Evolutionary conservation across 768 basidiomycete species (phyloP).

Genomic region (Inosperma sp.): DNA sequence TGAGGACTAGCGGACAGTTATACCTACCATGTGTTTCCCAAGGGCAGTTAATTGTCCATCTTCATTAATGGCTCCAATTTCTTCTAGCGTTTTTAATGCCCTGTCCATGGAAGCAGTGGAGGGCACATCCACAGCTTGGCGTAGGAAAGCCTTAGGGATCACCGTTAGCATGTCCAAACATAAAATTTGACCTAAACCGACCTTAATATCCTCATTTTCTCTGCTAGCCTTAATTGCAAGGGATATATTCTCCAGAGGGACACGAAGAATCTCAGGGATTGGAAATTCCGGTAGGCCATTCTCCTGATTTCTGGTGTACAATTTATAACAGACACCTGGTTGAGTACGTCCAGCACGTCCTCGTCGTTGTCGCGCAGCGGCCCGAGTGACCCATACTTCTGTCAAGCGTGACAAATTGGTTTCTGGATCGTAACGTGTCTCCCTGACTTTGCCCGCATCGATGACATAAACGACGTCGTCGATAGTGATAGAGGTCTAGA

Average conservation of each 20-base stretch:
- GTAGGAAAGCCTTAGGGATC: conserved; percentile 49
- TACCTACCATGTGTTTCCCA: conserved; percentile 71
- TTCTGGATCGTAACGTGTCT: conserved; percentile 68
- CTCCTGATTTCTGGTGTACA: conserved; percentile 76
- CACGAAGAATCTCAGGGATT: conserved; percentile 82
- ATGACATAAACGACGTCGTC: conserved; percentile 85
- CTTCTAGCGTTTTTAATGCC: conserved; percentile 67
- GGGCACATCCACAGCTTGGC: conserved; percentile 81
- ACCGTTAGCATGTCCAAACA: background rate
- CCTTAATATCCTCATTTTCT: conserved; percentile 75
- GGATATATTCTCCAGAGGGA: conserved; percentile 78
- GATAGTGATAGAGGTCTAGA: conserved; percentile 83
- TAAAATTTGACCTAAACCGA: conserved; percentile 21
- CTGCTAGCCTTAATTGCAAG: conserved; percentile 78
- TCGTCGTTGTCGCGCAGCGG: conserved; percentile 77
- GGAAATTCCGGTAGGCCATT: conserved; percentile 66
- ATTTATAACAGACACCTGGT: conserved; percentile 80
- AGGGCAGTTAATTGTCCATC: conserved; percentile 70
- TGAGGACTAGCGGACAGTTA: background rate
- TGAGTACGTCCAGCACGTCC: conserved; percentile 88
- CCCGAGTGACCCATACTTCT: conserved; percentile 74
- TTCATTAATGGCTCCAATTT: conserved; percentile 72
- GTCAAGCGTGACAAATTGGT: conserved; percentile 69
- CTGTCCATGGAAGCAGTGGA: conserved; percentile 67
- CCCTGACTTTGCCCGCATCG: conserved; percentile 82